phyloP scores from a whole-genome alignment of 1,284 basidiomycete genomes.

The Sporisorium iseilematis-ciliati region DNA sequence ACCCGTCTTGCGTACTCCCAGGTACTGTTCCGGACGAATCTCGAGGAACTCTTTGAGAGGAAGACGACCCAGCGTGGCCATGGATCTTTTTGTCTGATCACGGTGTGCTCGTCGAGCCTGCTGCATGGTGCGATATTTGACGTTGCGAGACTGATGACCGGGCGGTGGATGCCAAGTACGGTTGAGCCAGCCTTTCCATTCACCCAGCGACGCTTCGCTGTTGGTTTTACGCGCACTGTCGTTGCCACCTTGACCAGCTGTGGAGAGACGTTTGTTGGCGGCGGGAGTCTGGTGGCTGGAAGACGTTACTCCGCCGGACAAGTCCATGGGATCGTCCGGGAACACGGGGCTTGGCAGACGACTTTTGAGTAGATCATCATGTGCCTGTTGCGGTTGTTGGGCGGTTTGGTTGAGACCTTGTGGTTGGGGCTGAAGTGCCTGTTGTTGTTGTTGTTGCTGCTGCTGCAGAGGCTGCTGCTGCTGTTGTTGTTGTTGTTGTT shows the following conservation, averaged over 20 bases:
- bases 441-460: conserved; percentile 16
- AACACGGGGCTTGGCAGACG: conserved; percentile 51
- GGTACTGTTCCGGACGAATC: conserved; percentile 54
- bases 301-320: conserved; percentile 28
- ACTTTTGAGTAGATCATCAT: conserved; percentile 39
- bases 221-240: conserved; percentile 35
- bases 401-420: conserved; percentile 19
- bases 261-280: conserved; percentile 36
- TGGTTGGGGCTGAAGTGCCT: conserved; percentile 24
- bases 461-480: conserved; percentile 9
- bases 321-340: conserved; percentile 44
- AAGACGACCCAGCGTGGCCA: conserved; percentile 55
- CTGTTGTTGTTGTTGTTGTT: conserved; percentile 2
- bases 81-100: conserved; percentile 49
- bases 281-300: conserved; percentile 32
- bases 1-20: conserved; percentile 53
- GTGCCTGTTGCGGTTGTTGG: conserved; percentile 23
- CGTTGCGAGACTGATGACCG: conserved; percentile 34
- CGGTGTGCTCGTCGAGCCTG: conserved; percentile 44
- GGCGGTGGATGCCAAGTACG: conserved; percentile 43
- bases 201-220: conserved; percentile 40
- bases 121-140: conserved; percentile 54
- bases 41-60: conserved; percentile 58
- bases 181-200: conserved; percentile 53
- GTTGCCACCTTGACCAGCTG: conserved; percentile 17